phyloP scores from a whole-genome alignment of 2,329 filamentous ascomycete genomes.

The Annulohypoxylon truncatum region DNA sequence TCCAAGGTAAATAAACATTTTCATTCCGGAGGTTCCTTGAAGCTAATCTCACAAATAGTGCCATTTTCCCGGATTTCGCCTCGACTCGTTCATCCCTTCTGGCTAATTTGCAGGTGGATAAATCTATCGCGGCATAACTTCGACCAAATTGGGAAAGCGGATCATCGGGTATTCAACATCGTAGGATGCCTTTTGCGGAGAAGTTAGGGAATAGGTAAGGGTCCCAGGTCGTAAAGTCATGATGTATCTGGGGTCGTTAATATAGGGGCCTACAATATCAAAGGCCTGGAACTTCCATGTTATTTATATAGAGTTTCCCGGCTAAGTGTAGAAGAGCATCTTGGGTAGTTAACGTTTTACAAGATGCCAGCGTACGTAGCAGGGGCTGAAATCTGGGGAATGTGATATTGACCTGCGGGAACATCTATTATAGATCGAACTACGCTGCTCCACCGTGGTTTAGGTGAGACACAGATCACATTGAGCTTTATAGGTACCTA shows the following conservation, averaged over 20 bases:
- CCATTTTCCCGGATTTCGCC: constrained; percentile 28
- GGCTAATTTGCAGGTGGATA: constrained; percentile 31
- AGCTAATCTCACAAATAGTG: constrained; percentile 10
- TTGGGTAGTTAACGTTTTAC: constrained; percentile 1
- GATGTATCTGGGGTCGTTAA: constrained; percentile 6
- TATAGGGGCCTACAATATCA: constrained; percentile 13
- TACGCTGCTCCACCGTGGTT: background rate
- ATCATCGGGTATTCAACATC: constrained; percentile 28
- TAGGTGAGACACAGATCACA: background rate
- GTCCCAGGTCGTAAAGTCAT: background rate
- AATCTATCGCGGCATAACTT: constrained; percentile 18
- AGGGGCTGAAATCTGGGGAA: constrained; percentile 1
- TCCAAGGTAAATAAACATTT: constrained; percentile 29
- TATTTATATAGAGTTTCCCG: constrained; percentile 7
- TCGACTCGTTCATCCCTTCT: constrained; percentile 16
- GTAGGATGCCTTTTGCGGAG: constrained; percentile 24
- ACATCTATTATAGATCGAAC: background rate
- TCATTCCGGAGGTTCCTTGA: background rate
- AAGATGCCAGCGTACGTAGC: background rate
- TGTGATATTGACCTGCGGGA: background rate
- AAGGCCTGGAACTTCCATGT: constrained; percentile 13
- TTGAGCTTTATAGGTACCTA: too few species aligned
- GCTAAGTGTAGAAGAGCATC: constrained; percentile 23
- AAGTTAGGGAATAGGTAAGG: constrained; percentile 21
- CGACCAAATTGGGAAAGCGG: constrained; percentile 29